Percentiles rank a stretch among this genome's conserved stretches.
Conservation (phyloP, 2,329 filamentous ascomycete genomes). For the Aureobasidium sp. region DNA sequence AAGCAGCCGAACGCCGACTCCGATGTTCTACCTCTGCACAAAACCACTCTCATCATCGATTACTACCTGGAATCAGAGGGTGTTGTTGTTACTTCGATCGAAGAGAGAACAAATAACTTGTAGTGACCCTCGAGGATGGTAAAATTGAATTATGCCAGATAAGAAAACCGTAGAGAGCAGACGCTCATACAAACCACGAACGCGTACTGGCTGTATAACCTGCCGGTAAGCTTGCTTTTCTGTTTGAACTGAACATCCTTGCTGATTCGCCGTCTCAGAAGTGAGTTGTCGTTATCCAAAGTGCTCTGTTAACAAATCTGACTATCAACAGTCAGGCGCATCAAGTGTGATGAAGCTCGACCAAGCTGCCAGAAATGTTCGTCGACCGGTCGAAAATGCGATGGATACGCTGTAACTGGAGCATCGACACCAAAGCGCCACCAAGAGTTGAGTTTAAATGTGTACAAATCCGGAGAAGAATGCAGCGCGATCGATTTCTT, state of each 20-base stretch:
- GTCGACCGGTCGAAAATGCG: constrained; percentile 48
- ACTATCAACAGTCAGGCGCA: constrained; percentile 34
- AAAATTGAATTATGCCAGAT: background rate
- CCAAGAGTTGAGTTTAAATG: background rate
- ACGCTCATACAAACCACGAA: background rate
- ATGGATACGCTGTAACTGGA: constrained; percentile 38
- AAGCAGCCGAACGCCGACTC: background rate
- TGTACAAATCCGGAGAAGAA: background rate
- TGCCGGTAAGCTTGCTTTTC: background rate
- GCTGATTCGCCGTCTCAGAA: background rate
- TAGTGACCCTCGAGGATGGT: background rate
- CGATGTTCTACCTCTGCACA: background rate
- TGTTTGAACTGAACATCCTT: background rate
- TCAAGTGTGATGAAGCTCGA: constrained; percentile 50
- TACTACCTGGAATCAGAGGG: background rate
- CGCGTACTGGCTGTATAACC: background rate
- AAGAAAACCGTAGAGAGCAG: background rate
- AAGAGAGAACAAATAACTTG: too few relatives aligned
- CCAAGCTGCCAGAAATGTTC: constrained; percentile 46
- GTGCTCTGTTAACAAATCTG: background rate
- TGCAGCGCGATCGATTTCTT: background rate
- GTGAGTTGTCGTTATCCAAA: background rate
- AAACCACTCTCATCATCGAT: background rate
- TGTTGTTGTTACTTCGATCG: too few relatives aligned
- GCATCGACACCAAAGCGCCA: background rate